phyloP scores from a whole-genome alignment of 176 grass and related monocot species.

The Triticum timopheevii region DNA sequence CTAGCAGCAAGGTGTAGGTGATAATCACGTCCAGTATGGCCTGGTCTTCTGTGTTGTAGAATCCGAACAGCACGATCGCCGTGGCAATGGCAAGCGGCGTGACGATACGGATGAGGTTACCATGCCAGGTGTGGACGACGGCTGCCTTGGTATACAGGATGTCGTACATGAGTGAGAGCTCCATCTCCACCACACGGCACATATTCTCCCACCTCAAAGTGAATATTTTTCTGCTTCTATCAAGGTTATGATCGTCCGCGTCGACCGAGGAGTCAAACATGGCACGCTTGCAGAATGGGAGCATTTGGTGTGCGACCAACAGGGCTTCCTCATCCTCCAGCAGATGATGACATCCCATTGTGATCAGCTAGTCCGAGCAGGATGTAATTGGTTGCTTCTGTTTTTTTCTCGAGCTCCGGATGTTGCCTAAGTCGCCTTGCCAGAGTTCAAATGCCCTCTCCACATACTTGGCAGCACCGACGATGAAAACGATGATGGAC shows the following conservation, averaged over 20 bases:
- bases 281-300: background rate
- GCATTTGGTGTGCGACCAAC: background rate
- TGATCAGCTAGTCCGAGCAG: too few species aligned
- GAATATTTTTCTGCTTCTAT: background rate
- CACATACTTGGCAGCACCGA: too few species aligned
- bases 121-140: background rate
- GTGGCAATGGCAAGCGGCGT: conserved; percentile 11
- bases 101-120: background rate
- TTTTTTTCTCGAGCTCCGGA: background rate
- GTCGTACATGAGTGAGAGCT: conserved; percentile 32
- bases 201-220: background rate
- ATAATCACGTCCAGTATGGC: conserved; percentile 34
- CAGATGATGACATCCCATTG: too few species aligned
- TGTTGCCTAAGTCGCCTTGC: background rate
- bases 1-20: conserved; percentile 45
- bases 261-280: background rate
- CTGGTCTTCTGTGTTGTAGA: conserved; percentile 12
- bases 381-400: background rate
- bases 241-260: too few species aligned
- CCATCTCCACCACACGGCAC: background rate
- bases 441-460: too few species aligned
- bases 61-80: background rate
- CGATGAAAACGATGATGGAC: too few species aligned
- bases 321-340: background rate
- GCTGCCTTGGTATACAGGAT: conserved; percentile 48